phyloP scores from a whole-genome alignment of 352 stramenopile species.

The Pythium aphanidermatum region DNA sequence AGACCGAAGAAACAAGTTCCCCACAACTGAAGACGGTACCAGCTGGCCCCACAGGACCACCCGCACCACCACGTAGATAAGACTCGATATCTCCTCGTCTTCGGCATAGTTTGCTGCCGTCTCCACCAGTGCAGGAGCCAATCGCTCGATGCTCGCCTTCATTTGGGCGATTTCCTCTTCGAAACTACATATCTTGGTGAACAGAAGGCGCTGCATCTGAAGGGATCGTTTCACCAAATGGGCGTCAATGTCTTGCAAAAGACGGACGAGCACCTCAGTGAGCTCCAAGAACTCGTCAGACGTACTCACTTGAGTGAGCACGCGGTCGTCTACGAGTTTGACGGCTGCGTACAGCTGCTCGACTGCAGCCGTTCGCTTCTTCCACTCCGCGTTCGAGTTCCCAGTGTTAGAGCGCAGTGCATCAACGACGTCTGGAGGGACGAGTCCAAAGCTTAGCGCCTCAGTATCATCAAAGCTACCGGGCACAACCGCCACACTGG shows the following conservation, averaged over 20 bases:
- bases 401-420: conserved; percentile 26
- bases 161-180: too few species aligned
- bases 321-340: conserved; percentile 25
- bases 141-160: conserved; percentile 31
- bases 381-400: conserved; percentile 73
- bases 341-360: conserved; percentile 41
- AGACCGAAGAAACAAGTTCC: conserved; percentile 24
- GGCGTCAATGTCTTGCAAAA: conserved; percentile 62
- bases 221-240: conserved; percentile 62
- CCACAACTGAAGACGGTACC: conserved; percentile 13
- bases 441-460: conserved; percentile 42
- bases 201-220: conserved; percentile 49
- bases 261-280: conserved; percentile 35
- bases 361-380: conserved; percentile 47
- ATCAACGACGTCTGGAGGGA: conserved; percentile 32
- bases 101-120: conserved; percentile 49
- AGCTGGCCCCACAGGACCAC: conserved; percentile 8
- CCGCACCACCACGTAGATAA: conserved; percentile 12
- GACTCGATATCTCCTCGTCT: conserved; percentile 37
- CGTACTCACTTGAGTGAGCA: background rate
- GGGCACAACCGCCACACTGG: conserved; percentile 7
- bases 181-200: too few species aligned
- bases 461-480: background rate
- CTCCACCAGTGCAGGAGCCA: conserved; percentile 46
- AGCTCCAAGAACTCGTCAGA: conserved; percentile 16